These are phyloP conservation scores for Bryoerythrophyllum caledonicum DNA, from an alignment of 225 moss, liverwort and hornwort species.

Conservation along the genomic window DNA sequence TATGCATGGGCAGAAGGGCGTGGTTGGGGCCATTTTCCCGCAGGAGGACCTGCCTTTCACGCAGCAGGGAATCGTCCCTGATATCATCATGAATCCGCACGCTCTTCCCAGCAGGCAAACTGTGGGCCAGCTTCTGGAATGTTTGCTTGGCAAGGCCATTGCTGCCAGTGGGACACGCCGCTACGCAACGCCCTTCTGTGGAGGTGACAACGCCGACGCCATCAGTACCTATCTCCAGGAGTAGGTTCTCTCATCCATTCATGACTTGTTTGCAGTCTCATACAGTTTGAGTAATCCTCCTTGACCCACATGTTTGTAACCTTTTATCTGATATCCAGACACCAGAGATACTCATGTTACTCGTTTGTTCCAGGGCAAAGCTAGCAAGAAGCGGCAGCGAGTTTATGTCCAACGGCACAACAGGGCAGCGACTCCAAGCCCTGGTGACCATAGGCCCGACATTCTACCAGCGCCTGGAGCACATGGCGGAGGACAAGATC, in stretches of 20 bases:
- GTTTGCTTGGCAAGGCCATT: constrained; percentile 76
- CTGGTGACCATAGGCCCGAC: constrained; percentile 82
- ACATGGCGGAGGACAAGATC: constrained; percentile 97
- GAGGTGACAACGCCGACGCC: constrained; percentile 48
- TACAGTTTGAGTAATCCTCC: not conserved
- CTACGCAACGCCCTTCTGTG: constrained; percentile 82
- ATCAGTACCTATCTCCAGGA: constrained; percentile 49
- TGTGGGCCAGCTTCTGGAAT: constrained; percentile 87
- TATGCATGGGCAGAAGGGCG: constrained; percentile 99
- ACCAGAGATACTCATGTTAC: too few relatives aligned
- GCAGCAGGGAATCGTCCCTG: constrained; percentile 84
- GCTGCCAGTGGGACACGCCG: constrained; percentile 63
- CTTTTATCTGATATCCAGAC: too few relatives aligned
- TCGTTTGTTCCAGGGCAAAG: constrained; percentile 37
- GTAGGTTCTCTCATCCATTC: constrained; percentile 38
- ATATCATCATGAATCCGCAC: constrained; percentile 94
- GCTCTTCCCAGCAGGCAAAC: constrained; percentile 96
- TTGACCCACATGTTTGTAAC: not conserved
- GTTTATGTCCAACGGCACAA: constrained; percentile 67
- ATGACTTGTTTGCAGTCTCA: not conserved
- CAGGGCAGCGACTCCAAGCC: constrained; percentile 59
- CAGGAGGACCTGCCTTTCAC: constrained; percentile 95
- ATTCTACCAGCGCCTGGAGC: constrained; percentile 86
- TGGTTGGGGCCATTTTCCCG: constrained; percentile 78
- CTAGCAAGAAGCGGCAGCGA: constrained; percentile 70